Percentiles rank a stretch among this genome's conserved stretches.
phyloP scores from a whole-genome alignment of 1,284 basidiomycete species.

The Tetrapyrgos nigripes region DNA sequence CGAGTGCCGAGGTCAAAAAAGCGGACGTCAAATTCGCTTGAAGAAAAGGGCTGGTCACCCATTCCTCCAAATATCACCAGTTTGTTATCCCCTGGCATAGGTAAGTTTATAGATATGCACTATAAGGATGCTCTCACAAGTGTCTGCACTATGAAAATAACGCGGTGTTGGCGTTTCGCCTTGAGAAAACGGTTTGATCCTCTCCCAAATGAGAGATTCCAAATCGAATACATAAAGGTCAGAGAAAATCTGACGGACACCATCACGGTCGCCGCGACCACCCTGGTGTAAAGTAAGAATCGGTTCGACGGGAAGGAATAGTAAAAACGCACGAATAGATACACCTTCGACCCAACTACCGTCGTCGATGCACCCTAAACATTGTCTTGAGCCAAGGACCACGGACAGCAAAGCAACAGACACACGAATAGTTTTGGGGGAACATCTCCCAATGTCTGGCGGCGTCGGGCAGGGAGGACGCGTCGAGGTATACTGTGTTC shows the following conservation, averaged over 20 bases:
- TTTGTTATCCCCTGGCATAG: slow-evolving; percentile 76
- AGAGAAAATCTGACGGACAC: slow-evolving; percentile 86
- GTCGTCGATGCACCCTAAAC: slow-evolving; percentile 83
- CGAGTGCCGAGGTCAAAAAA: slow-evolving; percentile 79
- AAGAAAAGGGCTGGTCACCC: slow-evolving; percentile 77
- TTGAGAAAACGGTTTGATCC: slow-evolving; percentile 62
- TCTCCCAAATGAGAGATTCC: slow-evolving; percentile 79
- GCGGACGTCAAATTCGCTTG: slow-evolving; percentile 83
- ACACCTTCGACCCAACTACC: slow-evolving; percentile 83
- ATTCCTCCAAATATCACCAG: slow-evolving; percentile 94
- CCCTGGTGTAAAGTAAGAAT: slow-evolving; percentile 64
- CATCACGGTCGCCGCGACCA: slow-evolving; percentile 84
- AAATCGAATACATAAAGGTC: slow-evolving; percentile 91
- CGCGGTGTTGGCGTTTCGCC: slow-evolving; percentile 77
- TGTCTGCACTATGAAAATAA: slow-evolving; percentile 92
- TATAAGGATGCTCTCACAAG: slow-evolving; percentile 63
- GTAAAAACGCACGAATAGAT: slow-evolving; percentile 74
- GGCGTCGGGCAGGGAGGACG: slow-evolving; percentile 86
- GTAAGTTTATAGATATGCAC: slow-evolving; percentile 3
- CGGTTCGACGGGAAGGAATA: slow-evolving; percentile 6
- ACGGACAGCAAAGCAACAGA: slow-evolving; percentile 24
- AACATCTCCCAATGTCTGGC: slow-evolving; percentile 85
- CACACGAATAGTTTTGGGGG: slow-evolving; percentile 89
- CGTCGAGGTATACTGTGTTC: no score
- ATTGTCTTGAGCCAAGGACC: slow-evolving; percentile 10